Conservation (phyloP, 768 basidiomycete genomes). For the Amanita fuliginea region DNA sequence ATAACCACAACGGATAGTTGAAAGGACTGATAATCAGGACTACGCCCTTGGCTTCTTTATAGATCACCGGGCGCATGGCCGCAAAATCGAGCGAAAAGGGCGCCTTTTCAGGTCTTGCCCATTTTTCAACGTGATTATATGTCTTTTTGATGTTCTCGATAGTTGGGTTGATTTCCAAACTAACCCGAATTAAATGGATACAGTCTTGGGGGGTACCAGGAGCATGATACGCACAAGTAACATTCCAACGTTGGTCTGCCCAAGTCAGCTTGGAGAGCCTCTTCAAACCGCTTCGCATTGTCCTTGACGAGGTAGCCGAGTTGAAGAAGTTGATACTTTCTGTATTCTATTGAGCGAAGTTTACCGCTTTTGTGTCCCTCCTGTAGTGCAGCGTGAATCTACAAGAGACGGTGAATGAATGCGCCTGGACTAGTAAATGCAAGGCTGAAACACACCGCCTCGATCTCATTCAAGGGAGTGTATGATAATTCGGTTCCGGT, state of each 20-base stretch:
- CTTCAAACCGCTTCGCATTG: constrained; percentile 49
- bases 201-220: neutral
- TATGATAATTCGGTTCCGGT: neutral
- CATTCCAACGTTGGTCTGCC: constrained; percentile 52
- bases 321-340: constrained; percentile 69
- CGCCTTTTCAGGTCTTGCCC: constrained; percentile 57
- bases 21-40: constrained; percentile 63
- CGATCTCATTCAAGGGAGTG: constrained; percentile 37
- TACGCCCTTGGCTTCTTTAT: constrained; percentile 71
- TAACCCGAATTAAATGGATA: constrained; percentile 15
- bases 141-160: constrained; percentile 42
- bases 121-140: constrained; percentile 57
- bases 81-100: constrained; percentile 44
- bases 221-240: constrained; percentile 23
- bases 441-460: constrained; percentile 22
- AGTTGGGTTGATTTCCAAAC: constrained; percentile 48
- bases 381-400: constrained; percentile 49
- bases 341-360: constrained; percentile 50
- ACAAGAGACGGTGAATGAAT: neutral
- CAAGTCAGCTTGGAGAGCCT: constrained; percentile 50
- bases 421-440: neutral
- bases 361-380: constrained; percentile 57
- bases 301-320: constrained; percentile 68
- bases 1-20: constrained; percentile 63
- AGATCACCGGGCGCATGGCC: constrained; percentile 50